Conservation (phyloP, 345 rosid species). For the Camelina sativa region DNA sequence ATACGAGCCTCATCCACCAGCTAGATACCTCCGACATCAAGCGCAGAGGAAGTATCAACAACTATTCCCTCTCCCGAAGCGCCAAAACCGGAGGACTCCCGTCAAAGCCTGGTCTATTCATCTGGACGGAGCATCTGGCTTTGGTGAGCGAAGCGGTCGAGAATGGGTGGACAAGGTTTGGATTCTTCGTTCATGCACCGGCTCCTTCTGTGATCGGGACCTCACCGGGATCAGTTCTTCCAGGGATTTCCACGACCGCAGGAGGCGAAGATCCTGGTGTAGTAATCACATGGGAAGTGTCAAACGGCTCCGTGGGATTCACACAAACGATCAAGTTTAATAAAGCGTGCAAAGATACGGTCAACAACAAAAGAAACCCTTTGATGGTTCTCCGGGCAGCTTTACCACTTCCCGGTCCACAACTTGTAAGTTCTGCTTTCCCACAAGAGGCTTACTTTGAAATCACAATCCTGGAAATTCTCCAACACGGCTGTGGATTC, state of each 20-base stretch:
- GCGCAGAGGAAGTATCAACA: conserved; percentile 48
- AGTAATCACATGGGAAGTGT: conserved; percentile 83
- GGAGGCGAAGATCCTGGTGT: conserved; percentile 48
- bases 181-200: conserved; percentile 52
- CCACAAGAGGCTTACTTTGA: conserved; percentile 96
- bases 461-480: conserved; percentile 59
- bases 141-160: conserved; percentile 76
- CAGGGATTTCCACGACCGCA: conserved; percentile 62
- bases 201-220: conserved; percentile 47
- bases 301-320: conserved; percentile 75
- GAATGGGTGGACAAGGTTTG: conserved; percentile 90
- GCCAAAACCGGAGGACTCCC: conserved; percentile 41
- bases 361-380: conserved; percentile 29
- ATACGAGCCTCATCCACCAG: conserved; percentile 47
- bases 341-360: conserved; percentile 38
- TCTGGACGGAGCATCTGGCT: conserved; percentile 80
- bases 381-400: conserved; percentile 68
- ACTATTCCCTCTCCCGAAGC: conserved; percentile 52
- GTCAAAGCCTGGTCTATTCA: conserved; percentile 51
- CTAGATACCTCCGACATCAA: conserved; percentile 53
- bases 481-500: conserved; percentile 26
- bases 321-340: conserved; percentile 77
- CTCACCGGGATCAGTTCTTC: conserved; percentile 45
- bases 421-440: conserved; percentile 69
- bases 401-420: conserved; percentile 91